Conservation (phyloP, 1,139 yeast genomes). For the Blastobotrys apis region DNA sequence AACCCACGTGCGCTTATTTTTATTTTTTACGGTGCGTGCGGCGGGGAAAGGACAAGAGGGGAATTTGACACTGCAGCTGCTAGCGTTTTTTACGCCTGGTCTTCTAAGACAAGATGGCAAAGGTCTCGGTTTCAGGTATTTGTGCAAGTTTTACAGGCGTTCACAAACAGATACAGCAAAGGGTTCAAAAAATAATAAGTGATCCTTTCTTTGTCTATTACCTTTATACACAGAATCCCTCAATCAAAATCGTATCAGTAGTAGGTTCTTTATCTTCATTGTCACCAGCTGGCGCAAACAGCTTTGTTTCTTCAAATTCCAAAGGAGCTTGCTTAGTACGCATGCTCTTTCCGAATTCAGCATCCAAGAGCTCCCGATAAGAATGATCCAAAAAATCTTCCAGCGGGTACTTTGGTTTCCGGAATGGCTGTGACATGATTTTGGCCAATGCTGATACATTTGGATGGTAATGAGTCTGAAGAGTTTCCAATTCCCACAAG, state of each 20-base stretch:
- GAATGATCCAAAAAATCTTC: slow-evolving; percentile 96
- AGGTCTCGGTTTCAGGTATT: too few relatives aligned
- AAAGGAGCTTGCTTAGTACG: slow-evolving; percentile 64
- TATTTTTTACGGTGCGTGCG: too few relatives aligned
- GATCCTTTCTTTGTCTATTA: too few relatives aligned
- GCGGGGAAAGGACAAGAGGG: too few relatives aligned
- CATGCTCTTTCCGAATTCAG: slow-evolving; percentile 67
- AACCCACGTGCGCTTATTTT: too few relatives aligned
- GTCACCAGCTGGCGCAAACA: slow-evolving; percentile 34
- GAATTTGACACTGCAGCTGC: too few relatives aligned
- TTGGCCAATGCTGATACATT: slow-evolving; percentile 89
- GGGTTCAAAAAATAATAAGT: too few relatives aligned
- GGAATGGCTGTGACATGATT: slow-evolving; percentile 84
- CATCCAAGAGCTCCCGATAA: slow-evolving; percentile 65
- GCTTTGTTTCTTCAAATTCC: slow-evolving; percentile 60
- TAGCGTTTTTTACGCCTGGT: too few relatives aligned
- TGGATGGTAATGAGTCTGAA: slow-evolving; percentile 90
- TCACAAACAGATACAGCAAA: too few relatives aligned
- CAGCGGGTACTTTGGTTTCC: slow-evolving; percentile 78
- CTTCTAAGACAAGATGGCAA: too few relatives aligned
- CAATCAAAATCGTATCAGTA: background rate
- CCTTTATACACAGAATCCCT: background rate
- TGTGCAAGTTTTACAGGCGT: too few relatives aligned
- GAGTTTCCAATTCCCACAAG: slow-evolving; percentile 83
- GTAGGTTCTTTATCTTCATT: background rate